Conservation (phyloP, 129 eudicot species). For the Flaveria ramosissima region DNA sequence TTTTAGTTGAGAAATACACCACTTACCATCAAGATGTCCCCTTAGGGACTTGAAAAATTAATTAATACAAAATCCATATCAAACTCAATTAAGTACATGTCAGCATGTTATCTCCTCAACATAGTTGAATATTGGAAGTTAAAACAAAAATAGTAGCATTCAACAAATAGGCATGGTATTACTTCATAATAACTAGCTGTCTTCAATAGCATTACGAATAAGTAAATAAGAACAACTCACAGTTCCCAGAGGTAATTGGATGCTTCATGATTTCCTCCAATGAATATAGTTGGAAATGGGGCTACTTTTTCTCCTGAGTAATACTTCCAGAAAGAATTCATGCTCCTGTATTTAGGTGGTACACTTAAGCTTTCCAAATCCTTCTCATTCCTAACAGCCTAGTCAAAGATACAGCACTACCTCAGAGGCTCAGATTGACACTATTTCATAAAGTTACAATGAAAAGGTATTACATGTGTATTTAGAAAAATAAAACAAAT, state of each 20-base stretch:
- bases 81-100: neutral
- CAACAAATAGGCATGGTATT: conserved; percentile 13
- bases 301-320: conserved; percentile 88
- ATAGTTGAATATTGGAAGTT: neutral
- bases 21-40: no score
- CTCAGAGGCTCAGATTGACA: conserved; percentile 4
- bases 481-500: neutral
- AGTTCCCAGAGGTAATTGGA: conserved; percentile 96
- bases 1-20: no score
- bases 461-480: neutral
- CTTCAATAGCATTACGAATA: neutral
- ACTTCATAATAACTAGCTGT: neutral
- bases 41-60: neutral
- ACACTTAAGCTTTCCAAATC: conserved; percentile 84
- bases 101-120: neutral
- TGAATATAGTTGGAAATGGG: conserved; percentile 83
- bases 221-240: conserved; percentile 44
- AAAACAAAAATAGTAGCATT: neutral
- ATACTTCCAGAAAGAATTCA: conserved; percentile 93
- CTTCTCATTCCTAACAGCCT: conserved; percentile 91
- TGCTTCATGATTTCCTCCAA: conserved; percentile 99
- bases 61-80: neutral
- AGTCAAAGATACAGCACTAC: conserved; percentile 25
- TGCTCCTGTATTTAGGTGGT: conserved; percentile 62
- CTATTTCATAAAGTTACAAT: neutral